Evolutionary conservation across 805 yeast genomes (phyloP).

Genomic region (Metschnikowia gruessii): DNA sequence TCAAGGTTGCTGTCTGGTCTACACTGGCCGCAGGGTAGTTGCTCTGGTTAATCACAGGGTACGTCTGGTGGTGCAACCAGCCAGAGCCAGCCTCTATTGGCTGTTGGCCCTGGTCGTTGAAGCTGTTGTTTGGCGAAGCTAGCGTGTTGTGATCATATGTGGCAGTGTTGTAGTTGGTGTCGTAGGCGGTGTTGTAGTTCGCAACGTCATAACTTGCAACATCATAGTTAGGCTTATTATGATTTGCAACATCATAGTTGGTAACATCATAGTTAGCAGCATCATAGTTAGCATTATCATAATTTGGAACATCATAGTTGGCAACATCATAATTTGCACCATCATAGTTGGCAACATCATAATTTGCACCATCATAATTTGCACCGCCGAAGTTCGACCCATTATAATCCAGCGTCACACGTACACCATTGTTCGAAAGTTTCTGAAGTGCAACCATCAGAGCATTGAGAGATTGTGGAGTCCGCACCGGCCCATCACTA

Average conservation of each 20-base stretch:
- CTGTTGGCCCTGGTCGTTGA: neutral
- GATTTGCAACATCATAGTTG: too few relatives aligned
- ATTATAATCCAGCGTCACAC: neutral
- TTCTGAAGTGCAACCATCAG: constrained; percentile 7
- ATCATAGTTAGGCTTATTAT: too few relatives aligned
- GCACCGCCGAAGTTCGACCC: neutral
- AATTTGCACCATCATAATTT: too few relatives aligned
- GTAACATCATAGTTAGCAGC: too few relatives aligned
- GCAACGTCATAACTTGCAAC: too few relatives aligned
- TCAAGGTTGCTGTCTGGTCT: neutral
- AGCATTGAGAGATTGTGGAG: constrained; percentile 6
- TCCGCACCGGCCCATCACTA: neutral
- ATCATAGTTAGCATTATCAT: too few relatives aligned
- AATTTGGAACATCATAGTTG: too few relatives aligned
- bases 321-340: too few relatives aligned
- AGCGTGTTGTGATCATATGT: neutral
- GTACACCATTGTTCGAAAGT: neutral
- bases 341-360: too few relatives aligned
- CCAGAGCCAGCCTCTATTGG: neutral
- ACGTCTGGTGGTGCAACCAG: constrained; percentile 5
- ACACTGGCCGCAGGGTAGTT: neutral
- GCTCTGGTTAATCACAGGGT: constrained; percentile 1
- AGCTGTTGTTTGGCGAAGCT: constrained; percentile 4
- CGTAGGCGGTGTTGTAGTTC: too few relatives aligned
- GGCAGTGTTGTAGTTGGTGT: too few relatives aligned